These are phyloP conservation scores for Rosa multiflora DNA, from an alignment of 306 rosid genomes.

Conservation along the genomic window DNA sequence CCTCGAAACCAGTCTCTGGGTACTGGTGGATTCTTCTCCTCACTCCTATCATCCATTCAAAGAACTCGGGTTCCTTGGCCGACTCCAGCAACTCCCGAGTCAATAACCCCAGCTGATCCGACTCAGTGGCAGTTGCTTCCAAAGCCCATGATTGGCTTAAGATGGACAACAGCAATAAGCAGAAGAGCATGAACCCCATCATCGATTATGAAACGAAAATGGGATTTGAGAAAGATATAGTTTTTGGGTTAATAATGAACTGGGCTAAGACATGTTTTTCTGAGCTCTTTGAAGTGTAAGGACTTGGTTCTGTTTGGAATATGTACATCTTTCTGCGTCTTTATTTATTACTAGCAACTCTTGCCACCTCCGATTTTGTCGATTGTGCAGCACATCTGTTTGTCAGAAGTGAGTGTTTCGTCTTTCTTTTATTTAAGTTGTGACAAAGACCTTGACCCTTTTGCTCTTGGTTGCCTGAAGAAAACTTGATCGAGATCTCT, in stretches of 20 bases:
- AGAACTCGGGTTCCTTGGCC: conserved; percentile 38
- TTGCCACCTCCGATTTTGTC: no score
- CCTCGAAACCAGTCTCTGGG: conserved; percentile 47
- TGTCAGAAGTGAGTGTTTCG: background rate
- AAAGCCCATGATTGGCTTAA: conserved; percentile 7
- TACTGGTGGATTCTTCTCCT: conserved; percentile 46
- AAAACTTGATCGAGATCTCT: no score
- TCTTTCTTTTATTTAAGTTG: no score
- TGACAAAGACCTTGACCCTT: no score
- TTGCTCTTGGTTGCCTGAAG: no score
- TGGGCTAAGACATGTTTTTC: no score
- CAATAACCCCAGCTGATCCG: conserved; percentile 28
- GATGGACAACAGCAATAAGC: background rate
- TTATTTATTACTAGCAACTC: no score
- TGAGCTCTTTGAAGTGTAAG: no score
- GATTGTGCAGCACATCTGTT: background rate
- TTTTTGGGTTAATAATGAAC: background rate
- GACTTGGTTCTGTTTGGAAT: no score
- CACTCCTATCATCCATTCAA: conserved; percentile 40
- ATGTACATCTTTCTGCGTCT: no score
- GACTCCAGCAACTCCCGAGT: conserved; percentile 26
- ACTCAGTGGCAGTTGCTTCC: background rate
- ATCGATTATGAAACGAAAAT: background rate
- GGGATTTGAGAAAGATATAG: background rate
- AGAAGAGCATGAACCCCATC: background rate